Evolutionary conservation across 495 filamentous ascomycete species (phyloP).

Genomic region (Aspergillus taichungensis): DNA sequence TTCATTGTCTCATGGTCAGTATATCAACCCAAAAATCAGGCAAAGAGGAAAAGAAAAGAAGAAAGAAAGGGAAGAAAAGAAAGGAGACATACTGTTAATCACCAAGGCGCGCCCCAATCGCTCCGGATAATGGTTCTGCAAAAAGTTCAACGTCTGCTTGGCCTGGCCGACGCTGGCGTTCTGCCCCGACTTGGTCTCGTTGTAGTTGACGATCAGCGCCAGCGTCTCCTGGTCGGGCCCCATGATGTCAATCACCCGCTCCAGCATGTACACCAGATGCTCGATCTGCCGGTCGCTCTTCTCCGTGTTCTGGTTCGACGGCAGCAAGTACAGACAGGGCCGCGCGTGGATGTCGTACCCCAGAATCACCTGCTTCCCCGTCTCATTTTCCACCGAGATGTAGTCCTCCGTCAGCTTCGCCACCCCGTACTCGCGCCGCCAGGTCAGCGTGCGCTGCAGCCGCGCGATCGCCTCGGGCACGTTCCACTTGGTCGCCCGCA

Average conservation of each 20-base stretch:
- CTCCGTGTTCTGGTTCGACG: constrained; percentile 85
- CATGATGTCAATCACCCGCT: constrained; percentile 82
- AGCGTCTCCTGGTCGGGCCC: constrained; percentile 75
- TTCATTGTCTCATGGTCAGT: neutral
- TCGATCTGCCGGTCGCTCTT: constrained; percentile 82
- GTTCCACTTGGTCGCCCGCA: constrained; percentile 90
- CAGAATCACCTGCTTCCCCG: constrained; percentile 83
- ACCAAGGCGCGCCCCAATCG: constrained; percentile 81
- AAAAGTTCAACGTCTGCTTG: constrained; percentile 70
- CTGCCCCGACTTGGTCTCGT: constrained; percentile 65
- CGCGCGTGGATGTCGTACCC: constrained; percentile 79
- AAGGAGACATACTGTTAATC: constrained; percentile 58
- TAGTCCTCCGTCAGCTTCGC: constrained; percentile 68
- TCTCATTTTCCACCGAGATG: constrained; percentile 85
- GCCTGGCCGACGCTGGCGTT: constrained; percentile 67
- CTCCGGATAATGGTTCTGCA: constrained; percentile 94
- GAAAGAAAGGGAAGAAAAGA: too few relatives aligned
- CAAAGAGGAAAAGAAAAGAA: neutral
- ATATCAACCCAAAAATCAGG: constrained; percentile 3
- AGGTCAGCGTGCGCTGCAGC: constrained; percentile 68
- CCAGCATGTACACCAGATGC: constrained; percentile 91
- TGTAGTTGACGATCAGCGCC: constrained; percentile 82
- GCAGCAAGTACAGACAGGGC: constrained; percentile 82
- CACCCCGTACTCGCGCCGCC: constrained; percentile 82
- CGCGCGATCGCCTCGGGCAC: constrained; percentile 65